These are phyloP conservation scores for Knoxia roxburghii DNA, from an alignment of 257 asterid genomes.

Conservation along the genomic window DNA sequence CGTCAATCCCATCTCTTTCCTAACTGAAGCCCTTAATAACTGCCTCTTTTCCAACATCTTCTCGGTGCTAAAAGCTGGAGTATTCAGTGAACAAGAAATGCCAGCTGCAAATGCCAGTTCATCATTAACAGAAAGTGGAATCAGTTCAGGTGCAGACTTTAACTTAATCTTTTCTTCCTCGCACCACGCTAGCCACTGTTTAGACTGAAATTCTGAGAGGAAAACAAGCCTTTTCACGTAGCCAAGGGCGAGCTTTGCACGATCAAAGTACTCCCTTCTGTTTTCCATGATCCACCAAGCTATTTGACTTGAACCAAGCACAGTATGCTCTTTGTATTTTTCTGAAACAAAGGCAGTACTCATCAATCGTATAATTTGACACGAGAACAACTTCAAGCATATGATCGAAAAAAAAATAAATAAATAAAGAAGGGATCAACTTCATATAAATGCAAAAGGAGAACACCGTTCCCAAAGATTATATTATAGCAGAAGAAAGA, in stretches of 20 bases:
- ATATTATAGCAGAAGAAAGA: not conserved
- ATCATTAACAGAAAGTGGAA: constrained; percentile 90
- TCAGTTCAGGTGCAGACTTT: constrained; percentile 63
- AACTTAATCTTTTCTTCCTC: constrained; percentile 73
- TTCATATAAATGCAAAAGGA: not conserved
- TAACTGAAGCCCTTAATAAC: constrained; percentile 53
- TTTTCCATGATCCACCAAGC: constrained; percentile 99
- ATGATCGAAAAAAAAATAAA: not conserved
- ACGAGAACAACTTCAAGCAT: not conserved
- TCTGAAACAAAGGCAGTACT: constrained; percentile 44
- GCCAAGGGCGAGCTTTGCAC: constrained; percentile 73
- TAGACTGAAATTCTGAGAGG: constrained; percentile 77
- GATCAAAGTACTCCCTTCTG: constrained; percentile 78
- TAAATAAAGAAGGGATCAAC: not conserved
- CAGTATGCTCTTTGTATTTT: constrained; percentile 71
- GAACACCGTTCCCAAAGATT: not conserved
- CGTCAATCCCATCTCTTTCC: constrained; percentile 81
- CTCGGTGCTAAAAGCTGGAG: constrained; percentile 68
- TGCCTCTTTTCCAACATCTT: constrained; percentile 69
- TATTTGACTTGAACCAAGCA: constrained; percentile 84
- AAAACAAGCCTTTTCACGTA: constrained; percentile 80
- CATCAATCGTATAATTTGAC: not conserved
- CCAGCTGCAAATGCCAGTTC: constrained; percentile 95
- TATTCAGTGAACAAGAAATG: constrained; percentile 63
- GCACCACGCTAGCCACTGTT: constrained; percentile 90